Base-by-base conservation (phyloP, 2,329 filamentous ascomycete genomes). In the Dactylonectria estremocensis region DNA sequence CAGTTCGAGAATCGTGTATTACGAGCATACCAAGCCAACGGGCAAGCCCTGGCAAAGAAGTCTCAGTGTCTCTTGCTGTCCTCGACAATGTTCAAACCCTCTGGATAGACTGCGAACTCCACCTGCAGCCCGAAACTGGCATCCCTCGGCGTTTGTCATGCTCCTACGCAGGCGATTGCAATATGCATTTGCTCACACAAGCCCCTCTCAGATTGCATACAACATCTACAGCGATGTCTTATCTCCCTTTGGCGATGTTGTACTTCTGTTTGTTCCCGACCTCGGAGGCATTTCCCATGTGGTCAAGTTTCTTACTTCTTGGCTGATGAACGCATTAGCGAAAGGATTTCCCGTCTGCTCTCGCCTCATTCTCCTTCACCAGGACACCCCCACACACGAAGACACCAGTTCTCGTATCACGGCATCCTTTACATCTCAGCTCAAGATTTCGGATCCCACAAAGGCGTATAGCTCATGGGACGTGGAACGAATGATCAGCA, bases 51-150 rank as follows among this genome's bases (percentile, higher is more conserved):
- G 24, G 7, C 24, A 28, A 28, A 28, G 18, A 46, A 20, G 18
- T 16, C 43, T 46, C 18, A n/a, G 43, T 46, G 20, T 46, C 43
- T 20, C 43, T 46, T 46, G 18, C 18, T 22, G 43, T 46, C 9
- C 43, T 46, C 18, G 18, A 46, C 18, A 4, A 46, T n/a, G 20
- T 20, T 46, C 18, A 46, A 46, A 46, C 43, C 9, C 43, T 46
- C 43, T 55, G 33, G 33, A 13, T 55, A 33, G 33, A 55, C 31
- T 55, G 18, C 14, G 33, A 55, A 20, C 52, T 55, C 40, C 33
- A 55, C 31, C 33, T 37, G 11, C 33, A 37, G 22, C 33, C 52
- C 5, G 10, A n/a, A 18, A 33, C 52, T 14, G 33, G 35, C 20
- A 46, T 46, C n/a, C 18, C 43, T 46, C 18, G 18, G 20, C 18